Evolutionary conservation across 371 early-diverging fungal genomes (phyloP).

Genomic region (Syncephalis fuscata): DNA sequence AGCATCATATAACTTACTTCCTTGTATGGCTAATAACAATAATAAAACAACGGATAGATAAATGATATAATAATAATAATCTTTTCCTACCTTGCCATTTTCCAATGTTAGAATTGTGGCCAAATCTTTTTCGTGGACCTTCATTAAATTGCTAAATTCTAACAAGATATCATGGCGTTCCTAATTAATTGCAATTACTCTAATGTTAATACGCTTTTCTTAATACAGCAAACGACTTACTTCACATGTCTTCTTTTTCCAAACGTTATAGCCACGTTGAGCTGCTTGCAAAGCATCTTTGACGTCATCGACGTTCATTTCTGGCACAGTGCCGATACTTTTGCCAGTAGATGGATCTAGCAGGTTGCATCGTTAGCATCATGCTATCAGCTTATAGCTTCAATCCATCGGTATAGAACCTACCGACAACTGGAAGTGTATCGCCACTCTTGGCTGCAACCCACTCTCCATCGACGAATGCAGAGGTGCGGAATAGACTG

Average conservation of each 20-base stretch:
- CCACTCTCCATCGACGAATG: conserved; percentile 39
- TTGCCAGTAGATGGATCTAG: conserved; percentile 48
- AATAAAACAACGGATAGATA: conserved; percentile 7
- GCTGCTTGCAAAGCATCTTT: conserved; percentile 40
- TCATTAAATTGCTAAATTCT: conserved; percentile 50
- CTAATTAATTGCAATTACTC: conserved; percentile 6
- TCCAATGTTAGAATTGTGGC: conserved; percentile 63
- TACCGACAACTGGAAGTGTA: conserved; percentile 26
- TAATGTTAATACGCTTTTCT: neutral
- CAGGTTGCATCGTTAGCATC: neutral
- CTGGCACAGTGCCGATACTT: conserved; percentile 44
- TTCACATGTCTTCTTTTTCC: conserved; percentile 45
- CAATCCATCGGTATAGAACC: neutral
- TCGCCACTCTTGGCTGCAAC: conserved; percentile 16
- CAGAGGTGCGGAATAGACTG: conserved; percentile 23
- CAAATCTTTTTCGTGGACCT: conserved; percentile 51
- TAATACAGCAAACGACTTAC: conserved; percentile 3
- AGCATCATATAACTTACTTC: conserved; percentile 1
- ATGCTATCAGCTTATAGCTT: neutral
- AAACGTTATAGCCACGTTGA: conserved; percentile 30
- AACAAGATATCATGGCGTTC: conserved; percentile 39
- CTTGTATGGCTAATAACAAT: neutral
- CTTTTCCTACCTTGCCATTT: conserved; percentile 38
- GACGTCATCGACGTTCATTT: conserved; percentile 42
- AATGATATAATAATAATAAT: neutral